A percentile compares a stretch with the other conserved stretches of the same genome.
Conservation (phyloP, 768 basidiomycete genomes). For the Suillus plorans region DNA sequence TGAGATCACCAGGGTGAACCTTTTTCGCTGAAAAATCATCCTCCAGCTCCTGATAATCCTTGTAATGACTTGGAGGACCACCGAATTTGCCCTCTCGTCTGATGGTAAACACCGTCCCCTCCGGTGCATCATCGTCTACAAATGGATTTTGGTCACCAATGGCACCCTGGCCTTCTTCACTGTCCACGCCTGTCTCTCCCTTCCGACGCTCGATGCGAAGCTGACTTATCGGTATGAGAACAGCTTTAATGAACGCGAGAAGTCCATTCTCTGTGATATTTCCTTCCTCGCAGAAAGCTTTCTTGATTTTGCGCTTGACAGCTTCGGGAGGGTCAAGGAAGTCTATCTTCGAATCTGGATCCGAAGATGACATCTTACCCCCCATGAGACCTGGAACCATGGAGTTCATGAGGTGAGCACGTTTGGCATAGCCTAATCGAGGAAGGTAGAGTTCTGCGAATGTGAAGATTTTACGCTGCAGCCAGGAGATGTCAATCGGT, state of each 20-base stretch:
- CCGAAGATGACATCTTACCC: conserved; percentile 98
- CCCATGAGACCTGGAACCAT: conserved; percentile 96
- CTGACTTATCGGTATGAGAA: conserved; percentile 85
- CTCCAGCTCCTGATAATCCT: conserved; percentile 61
- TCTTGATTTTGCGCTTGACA: conserved; percentile 86
- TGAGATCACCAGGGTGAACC: conserved; percentile 90
- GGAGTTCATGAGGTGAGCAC: conserved; percentile 96
- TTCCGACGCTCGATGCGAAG: conserved; percentile 61
- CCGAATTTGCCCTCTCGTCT: conserved; percentile 78
- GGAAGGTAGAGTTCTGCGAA: conserved; percentile 97
- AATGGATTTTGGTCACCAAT: conserved; percentile 62
- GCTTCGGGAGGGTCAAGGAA: conserved; percentile 86
- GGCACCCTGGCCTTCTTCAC: conserved; percentile 44
- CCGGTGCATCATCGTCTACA: conserved; percentile 65
- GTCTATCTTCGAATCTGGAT: conserved; percentile 97
- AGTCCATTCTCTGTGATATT: conserved; percentile 87
- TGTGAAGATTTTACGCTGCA: conserved; percentile 97
- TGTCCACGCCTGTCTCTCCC: conserved; percentile 43
- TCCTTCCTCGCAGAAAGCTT: conserved; percentile 93
- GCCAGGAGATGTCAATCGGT: neutral
- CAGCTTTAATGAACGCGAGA: conserved; percentile 79
- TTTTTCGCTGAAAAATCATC: conserved; percentile 73
- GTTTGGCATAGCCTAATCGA: conserved; percentile 87
- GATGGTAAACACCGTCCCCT: conserved; percentile 81
- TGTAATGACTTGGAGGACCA: conserved; percentile 71